phyloP scores from a whole-genome alignment of 306 rosid genomes.

The Prunus dulcis region DNA sequence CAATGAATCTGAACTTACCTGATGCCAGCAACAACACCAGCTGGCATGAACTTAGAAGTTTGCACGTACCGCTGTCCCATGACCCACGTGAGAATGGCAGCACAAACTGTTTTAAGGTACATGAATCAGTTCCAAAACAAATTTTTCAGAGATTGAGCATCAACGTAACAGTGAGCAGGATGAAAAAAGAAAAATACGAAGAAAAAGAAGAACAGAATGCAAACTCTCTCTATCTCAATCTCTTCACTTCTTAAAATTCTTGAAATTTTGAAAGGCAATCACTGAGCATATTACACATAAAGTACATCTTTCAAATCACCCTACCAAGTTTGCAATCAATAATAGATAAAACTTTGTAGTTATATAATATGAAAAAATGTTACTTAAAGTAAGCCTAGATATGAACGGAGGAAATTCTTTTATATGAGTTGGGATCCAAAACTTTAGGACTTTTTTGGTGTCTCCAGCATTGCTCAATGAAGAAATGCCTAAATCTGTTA shows the following conservation, averaged over 20 bases:
- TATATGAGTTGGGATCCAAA: not conserved
- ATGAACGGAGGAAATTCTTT: no score
- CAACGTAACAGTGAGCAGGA: not conserved
- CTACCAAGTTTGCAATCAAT: not conserved
- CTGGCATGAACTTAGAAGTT: conserved; percentile 85
- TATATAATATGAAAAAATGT: not conserved
- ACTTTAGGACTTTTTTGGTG: not conserved
- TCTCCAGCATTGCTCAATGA: not conserved
- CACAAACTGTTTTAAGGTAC: conserved; percentile 50
- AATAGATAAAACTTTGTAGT: not conserved
- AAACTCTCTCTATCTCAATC: not conserved
- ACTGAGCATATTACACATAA: not conserved
- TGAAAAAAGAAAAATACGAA: not conserved
- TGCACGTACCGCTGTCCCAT: conserved; percentile 81
- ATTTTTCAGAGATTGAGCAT: not conserved
- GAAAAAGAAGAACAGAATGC: not conserved
- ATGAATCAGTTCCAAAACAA: conserved; percentile 10
- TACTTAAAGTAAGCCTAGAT: not conserved
- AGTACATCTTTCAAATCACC: not conserved
- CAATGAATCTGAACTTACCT: conserved; percentile 42
- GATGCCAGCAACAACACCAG: conserved; percentile 81
- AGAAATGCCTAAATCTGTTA: not conserved
- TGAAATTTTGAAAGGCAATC: not conserved
- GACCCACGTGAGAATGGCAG: conserved; percentile 52
- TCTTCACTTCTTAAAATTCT: not conserved